phyloP scores from a whole-genome alignment of 192 early-diverging fungal species.

The Kickxella alabastrina region DNA sequence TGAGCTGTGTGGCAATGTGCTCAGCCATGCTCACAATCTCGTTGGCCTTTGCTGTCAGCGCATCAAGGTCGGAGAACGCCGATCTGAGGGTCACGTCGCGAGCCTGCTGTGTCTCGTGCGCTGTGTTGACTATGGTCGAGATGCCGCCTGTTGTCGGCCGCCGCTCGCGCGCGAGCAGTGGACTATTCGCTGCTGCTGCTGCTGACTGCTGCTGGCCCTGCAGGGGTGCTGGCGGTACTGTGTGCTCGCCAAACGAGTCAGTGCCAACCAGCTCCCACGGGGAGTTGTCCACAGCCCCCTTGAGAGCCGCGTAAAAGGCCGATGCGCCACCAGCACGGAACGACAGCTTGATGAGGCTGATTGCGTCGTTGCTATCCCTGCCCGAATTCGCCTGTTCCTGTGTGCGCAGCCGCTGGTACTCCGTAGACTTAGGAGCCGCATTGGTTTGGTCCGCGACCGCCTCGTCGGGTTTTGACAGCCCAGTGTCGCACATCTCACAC shows the following conservation, averaged over 20 bases:
- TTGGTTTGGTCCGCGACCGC: background rate
- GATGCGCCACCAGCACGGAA: constrained; percentile 71
- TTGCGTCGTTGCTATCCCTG: background rate
- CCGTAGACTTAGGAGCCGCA: constrained; percentile 9
- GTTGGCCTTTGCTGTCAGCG: constrained; percentile 79
- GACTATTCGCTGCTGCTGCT: background rate
- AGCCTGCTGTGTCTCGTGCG: constrained; percentile 63
- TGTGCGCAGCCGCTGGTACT: constrained; percentile 10
- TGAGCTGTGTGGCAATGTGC: constrained; percentile 48
- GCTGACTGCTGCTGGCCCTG: background rate
- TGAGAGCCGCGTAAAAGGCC: constrained; percentile 61
- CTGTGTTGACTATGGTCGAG: constrained; percentile 48
- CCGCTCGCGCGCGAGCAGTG: constrained; percentile 2
- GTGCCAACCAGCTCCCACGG: constrained; percentile 58
- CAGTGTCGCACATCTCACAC: constrained; percentile 83
- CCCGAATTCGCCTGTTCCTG: background rate
- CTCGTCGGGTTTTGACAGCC: constrained; percentile 42
- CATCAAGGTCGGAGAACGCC: constrained; percentile 87
- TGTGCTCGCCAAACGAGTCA: constrained; percentile 5
- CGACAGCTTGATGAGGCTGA: constrained; percentile 62
- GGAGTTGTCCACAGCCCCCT: constrained; percentile 55
- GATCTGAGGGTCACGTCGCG: constrained; percentile 66
- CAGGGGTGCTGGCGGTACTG: background rate
- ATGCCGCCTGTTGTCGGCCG: constrained; percentile 33
- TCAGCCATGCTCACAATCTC: constrained; percentile 75